phyloP scores from a whole-genome alignment of 352 stramenopile species.

The Bremia lactucae region DNA sequence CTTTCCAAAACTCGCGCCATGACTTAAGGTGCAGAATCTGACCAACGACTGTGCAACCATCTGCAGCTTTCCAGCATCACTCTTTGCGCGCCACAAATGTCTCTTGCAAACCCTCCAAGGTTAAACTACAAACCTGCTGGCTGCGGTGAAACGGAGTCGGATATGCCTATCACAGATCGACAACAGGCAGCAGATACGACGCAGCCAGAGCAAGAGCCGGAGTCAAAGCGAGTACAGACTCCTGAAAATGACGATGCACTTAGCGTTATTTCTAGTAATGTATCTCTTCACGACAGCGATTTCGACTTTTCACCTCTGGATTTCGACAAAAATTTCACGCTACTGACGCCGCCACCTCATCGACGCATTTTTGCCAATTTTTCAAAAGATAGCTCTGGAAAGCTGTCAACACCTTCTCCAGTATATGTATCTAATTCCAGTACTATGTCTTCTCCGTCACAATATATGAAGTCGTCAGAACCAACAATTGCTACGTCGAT shows the following conservation, averaged over 20 bases:
- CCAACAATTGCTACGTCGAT: constrained; percentile 4
- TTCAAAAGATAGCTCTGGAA: constrained; percentile 1
- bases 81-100: no score
- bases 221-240: constrained; percentile 12
- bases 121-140: no score
- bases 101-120: no score
- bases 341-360: constrained; percentile 46
- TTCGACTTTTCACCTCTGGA: constrained; percentile 42
- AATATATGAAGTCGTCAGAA: constrained; percentile 66
- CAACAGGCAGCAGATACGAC: neutral
- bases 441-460: constrained; percentile 41
- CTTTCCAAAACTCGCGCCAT: no score
- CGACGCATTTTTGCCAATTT: constrained; percentile 2
- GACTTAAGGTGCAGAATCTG: no score
- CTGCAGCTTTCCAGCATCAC: no score
- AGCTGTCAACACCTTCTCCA: constrained; percentile 13
- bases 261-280: constrained; percentile 44
- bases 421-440: constrained; percentile 20
- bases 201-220: constrained; percentile 9
- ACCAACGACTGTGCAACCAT: no score
- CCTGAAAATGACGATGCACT: constrained; percentile 26
- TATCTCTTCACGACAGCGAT: constrained; percentile 29
- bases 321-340: constrained; percentile 21
- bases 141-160: no score
- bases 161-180: no score